These are phyloP conservation scores for Xylariales sp. DNA, from an alignment of 2,329 filamentous ascomycete species.

Conservation along the genomic window DNA sequence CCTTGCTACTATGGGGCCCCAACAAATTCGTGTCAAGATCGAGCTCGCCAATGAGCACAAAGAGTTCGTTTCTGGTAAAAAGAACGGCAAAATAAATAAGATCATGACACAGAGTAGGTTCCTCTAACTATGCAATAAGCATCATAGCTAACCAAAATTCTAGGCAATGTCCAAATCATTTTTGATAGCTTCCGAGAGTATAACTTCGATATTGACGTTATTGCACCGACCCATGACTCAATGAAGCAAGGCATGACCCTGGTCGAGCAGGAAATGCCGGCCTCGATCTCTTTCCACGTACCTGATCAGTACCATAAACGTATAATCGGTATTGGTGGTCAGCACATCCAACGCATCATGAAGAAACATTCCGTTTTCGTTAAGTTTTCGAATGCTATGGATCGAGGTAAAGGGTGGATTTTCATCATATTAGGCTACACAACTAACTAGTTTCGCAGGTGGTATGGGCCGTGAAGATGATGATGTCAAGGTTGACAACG, in stretches of 20 bases:
- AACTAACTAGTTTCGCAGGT: conserved; percentile 48
- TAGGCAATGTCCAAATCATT: conserved; percentile 95
- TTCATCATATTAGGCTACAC: not conserved
- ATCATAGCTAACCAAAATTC: conserved; percentile 40
- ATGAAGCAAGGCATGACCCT: conserved; percentile 92
- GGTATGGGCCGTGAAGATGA: conserved; percentile 95
- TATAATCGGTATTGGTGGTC: conserved; percentile 97
- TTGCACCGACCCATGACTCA: conserved; percentile 89
- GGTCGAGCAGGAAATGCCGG: conserved; percentile 99
- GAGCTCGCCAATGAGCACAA: conserved; percentile 99
- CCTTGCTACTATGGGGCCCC: conserved; percentile 77
- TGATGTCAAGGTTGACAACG: conserved; percentile 98
- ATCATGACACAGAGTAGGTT: conserved; percentile 96
- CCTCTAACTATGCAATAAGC: conserved; percentile 27
- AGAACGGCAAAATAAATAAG: conserved; percentile 99
- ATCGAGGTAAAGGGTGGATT: conserved; percentile 71
- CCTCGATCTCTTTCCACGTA: conserved; percentile 98
- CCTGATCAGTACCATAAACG: conserved; percentile 99
- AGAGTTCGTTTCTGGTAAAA: conserved; percentile 99
- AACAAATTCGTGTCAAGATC: conserved; percentile 97
- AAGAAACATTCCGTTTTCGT: conserved; percentile 99
- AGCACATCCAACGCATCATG: conserved; percentile 99
- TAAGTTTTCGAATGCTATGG: conserved; percentile 99
- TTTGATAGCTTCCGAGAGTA: conserved; percentile 99
- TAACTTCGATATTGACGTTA: conserved; percentile 99